A percentile compares a stretch with the other conserved stretches of the same genome.
Conservation (phyloP, 345 rosid species). For the Hibiscus trionum region DNA sequence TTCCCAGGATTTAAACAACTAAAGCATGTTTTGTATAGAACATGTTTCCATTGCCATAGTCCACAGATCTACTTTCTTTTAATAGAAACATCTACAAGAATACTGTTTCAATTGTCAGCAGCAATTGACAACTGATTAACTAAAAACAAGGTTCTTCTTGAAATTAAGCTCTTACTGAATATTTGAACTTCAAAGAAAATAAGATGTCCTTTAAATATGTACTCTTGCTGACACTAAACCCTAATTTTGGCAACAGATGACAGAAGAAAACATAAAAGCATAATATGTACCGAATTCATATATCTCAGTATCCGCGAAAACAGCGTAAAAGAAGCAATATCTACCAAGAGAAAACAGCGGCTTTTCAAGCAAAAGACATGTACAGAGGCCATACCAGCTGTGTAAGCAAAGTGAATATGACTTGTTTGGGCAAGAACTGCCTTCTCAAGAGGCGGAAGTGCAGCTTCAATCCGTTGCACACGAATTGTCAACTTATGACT, state of each 20-base stretch:
- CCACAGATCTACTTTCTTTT: background rate
- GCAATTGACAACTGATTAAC: background rate
- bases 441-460: slow-evolving; percentile 77
- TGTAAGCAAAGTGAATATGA: slow-evolving; percentile 89
- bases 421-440: slow-evolving; percentile 70
- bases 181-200: background rate
- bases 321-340: background rate
- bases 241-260: too few relatives aligned
- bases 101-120: background rate
- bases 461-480: slow-evolving; percentile 66
- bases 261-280: too few relatives aligned
- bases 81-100: background rate
- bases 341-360: slow-evolving; percentile 16
- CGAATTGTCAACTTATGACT: slow-evolving; percentile 67
- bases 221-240: too few relatives aligned
- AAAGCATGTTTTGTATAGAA: background rate
- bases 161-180: background rate
- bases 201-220: background rate
- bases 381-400: slow-evolving; percentile 63
- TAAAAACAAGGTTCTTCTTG: background rate
- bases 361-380: slow-evolving; percentile 14
- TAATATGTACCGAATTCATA: background rate
- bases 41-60: background rate
- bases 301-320: background rate
- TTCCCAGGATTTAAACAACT: background rate